Evolutionary conservation across 2,329 filamentous ascomycete species (phyloP).

Genomic region (Cladosporium sp.): DNA sequence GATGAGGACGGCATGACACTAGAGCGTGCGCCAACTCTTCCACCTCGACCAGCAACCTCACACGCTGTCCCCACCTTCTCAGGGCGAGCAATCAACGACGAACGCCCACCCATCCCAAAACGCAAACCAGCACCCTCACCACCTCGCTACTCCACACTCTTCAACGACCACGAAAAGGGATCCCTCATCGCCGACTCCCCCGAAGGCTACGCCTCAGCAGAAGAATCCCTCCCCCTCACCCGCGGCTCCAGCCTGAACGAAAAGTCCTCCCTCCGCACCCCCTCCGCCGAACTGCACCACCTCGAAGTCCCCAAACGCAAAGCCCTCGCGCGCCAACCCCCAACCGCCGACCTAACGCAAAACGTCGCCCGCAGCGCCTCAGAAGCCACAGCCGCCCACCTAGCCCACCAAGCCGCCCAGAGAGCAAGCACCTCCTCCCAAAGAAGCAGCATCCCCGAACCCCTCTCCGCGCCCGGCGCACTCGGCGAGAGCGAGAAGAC

Average conservation of each 20-base stretch:
- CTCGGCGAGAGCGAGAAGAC: constrained; percentile 3
- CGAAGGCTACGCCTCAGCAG: constrained; percentile 35
- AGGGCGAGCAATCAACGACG: constrained; percentile 11
- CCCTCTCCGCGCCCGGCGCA: constrained; percentile 1
- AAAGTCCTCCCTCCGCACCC: not conserved
- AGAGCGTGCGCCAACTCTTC: constrained; percentile 32
- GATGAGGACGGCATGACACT: constrained; percentile 16
- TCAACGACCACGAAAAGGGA: constrained; percentile 26
- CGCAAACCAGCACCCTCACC: constrained; percentile 43
- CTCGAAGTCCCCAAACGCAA: constrained; percentile 41
- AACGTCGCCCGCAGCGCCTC: constrained; percentile 14
- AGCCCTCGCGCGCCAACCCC: constrained; percentile 31
- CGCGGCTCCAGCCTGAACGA: constrained; percentile 19
- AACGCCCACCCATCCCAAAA: constrained; percentile 14
- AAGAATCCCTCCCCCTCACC: constrained; percentile 36
- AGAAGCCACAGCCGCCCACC: constrained; percentile 12
- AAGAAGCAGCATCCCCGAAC: not conserved
- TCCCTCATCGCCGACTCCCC: constrained; percentile 35
- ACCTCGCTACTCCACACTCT: constrained; percentile 42
- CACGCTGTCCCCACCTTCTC: not conserved
- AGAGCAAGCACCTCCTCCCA: not conserved
- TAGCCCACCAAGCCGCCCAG: constrained; percentile 16
- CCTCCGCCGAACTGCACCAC: constrained; percentile 26
- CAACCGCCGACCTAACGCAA: constrained; percentile 2
- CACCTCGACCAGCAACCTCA: constrained; percentile 30